These are phyloP conservation scores for Dryadomyces sulphureus DNA, from an alignment of 2,329 filamentous ascomycete species.

Conservation along the genomic window DNA sequence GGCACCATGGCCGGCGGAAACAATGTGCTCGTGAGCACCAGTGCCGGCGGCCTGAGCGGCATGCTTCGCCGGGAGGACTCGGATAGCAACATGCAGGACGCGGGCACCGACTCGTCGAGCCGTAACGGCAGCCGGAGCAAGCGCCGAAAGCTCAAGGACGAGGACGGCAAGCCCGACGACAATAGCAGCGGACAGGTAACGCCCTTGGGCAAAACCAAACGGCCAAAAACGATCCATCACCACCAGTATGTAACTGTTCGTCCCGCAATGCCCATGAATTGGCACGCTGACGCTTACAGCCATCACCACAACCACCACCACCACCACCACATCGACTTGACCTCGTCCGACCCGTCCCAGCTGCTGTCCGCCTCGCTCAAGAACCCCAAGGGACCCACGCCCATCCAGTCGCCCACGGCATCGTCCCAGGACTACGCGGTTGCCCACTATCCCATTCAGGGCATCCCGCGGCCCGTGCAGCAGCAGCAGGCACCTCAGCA, in stretches of 20 bases:
- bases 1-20: constrained; percentile 17
- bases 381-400: constrained; percentile 29
- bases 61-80: constrained; percentile 37
- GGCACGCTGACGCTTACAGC: constrained; percentile 4
- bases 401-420: constrained; percentile 29
- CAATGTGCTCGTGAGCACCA: background rate
- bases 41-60: background rate
- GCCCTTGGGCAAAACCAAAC: constrained; percentile 45
- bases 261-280: background rate
- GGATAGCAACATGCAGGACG: constrained; percentile 29
- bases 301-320: constrained; percentile 45
- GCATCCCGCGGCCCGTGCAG: constrained; percentile 20
- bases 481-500: constrained; percentile 8
- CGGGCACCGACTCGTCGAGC: constrained; percentile 21
- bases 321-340: constrained; percentile 34
- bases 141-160: constrained; percentile 62
- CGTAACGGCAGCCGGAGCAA: constrained; percentile 33
- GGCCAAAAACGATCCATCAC: constrained; percentile 49
- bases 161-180: constrained; percentile 53
- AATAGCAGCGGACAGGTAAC: constrained; percentile 47
- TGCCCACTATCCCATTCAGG: constrained; percentile 26
- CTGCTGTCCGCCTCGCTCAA: constrained; percentile 30
- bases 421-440: constrained; percentile 18
- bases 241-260: constrained; percentile 40
- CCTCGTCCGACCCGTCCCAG: constrained; percentile 23